phyloP scores from a whole-genome alignment of 331 rosid genomes.

The Erythrophleum ivorense region DNA sequence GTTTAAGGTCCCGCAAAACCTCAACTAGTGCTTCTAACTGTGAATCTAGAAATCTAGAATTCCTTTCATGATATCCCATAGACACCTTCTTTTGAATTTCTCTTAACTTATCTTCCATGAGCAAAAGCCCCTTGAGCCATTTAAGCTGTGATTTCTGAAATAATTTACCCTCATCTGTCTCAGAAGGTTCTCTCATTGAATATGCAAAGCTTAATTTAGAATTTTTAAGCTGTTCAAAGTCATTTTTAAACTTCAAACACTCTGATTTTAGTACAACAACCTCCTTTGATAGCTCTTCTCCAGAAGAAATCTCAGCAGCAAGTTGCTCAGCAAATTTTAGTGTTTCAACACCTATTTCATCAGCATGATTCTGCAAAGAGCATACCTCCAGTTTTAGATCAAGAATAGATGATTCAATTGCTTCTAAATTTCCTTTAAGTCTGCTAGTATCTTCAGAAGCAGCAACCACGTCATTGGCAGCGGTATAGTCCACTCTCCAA shows the following conservation, averaged over 20 bases:
- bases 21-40: constrained; percentile 72
- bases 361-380: constrained; percentile 74
- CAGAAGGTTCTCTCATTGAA: constrained; percentile 50
- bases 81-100: constrained; percentile 69
- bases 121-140: constrained; percentile 71
- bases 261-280: constrained; percentile 72
- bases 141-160: constrained; percentile 61
- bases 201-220: constrained; percentile 58
- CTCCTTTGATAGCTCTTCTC: constrained; percentile 78
- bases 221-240: constrained; percentile 61
- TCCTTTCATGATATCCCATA: constrained; percentile 73
- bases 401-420: constrained; percentile 73
- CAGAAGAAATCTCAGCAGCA: constrained; percentile 79
- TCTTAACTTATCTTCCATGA: constrained; percentile 82
- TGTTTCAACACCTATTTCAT: constrained; percentile 74
- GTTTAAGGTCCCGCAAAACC: constrained; percentile 72
- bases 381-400: constrained; percentile 75
- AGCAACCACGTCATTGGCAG: constrained; percentile 61
- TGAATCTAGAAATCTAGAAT: constrained; percentile 58
- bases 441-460: constrained; percentile 72
- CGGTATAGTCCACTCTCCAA: constrained; percentile 76
- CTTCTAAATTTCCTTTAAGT: constrained; percentile 75
- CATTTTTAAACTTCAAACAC: constrained; percentile 78
- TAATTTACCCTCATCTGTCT: constrained; percentile 49
- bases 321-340: constrained; percentile 69